Conservation (phyloP, 352 stramenopile species). For the Sclerospora graminicola region DNA sequence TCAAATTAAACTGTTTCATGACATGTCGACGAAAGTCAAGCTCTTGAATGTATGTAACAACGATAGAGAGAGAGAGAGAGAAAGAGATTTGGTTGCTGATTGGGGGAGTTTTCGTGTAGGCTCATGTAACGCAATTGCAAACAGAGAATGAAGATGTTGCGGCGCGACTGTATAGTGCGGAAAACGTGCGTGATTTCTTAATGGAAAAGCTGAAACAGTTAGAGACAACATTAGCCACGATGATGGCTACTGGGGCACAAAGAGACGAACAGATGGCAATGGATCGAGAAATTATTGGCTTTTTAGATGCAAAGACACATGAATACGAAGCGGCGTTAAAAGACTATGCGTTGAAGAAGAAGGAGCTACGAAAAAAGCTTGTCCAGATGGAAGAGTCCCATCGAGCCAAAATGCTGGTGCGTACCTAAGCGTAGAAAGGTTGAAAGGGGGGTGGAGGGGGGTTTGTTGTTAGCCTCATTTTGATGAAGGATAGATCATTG, state of each 20-base stretch:
- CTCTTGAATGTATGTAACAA: slow-evolving; percentile 45
- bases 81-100: no score
- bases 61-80: no score
- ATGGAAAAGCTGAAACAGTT: slow-evolving; percentile 79
- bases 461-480: no score
- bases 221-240: slow-evolving; percentile 47
- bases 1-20: slow-evolving; percentile 79
- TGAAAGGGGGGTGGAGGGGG: no score
- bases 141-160: slow-evolving; percentile 72
- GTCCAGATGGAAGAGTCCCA: slow-evolving; percentile 43
- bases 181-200: slow-evolving; percentile 75
- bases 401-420: slow-evolving; percentile 43
- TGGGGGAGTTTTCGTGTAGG: no score
- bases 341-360: slow-evolving; percentile 43
- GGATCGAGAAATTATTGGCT: slow-evolving; percentile 79
- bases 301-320: slow-evolving; percentile 66
- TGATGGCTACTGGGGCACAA: slow-evolving; percentile 41
- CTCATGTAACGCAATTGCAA: slow-evolving; percentile 49
- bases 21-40: slow-evolving; percentile 73
- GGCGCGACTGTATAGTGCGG: slow-evolving; percentile 52
- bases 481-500: slow-evolving; percentile 36
- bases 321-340: slow-evolving; percentile 59
- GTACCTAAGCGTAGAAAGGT: no score
- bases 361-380: slow-evolving; percentile 35
- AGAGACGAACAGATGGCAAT: slow-evolving; percentile 58